Percentiles rank a stretch among this genome's conserved stretches.
phyloP scores from a whole-genome alignment of 129 eudicot genomes.

The Arctium minus region DNA sequence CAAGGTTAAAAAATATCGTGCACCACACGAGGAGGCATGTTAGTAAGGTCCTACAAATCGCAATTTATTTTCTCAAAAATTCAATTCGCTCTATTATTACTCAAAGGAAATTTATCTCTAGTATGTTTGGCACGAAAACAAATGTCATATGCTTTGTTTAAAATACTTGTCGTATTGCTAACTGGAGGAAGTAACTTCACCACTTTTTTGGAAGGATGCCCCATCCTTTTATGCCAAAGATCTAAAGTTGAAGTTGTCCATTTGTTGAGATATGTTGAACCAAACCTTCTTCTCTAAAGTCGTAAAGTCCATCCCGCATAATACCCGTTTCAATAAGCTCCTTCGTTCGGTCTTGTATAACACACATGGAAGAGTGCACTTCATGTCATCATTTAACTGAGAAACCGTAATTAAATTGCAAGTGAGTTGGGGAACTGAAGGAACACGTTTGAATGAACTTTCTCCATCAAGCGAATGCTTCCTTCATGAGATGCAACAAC shows the following conservation, averaged over 20 bases:
- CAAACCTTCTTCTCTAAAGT: background rate
- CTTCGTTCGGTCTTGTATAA: background rate
- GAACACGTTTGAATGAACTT: too few relatives aligned
- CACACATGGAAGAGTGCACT: background rate
- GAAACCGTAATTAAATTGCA: background rate
- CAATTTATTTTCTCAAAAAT: too few relatives aligned
- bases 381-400: background rate
- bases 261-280: background rate
- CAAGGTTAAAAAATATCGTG: constrained; percentile 13
- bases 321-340: background rate
- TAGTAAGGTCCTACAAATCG: background rate
- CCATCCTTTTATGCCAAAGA: constrained; percentile 11
- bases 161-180: too few relatives aligned
- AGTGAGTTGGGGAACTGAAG: background rate
- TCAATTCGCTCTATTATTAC: too few relatives aligned
- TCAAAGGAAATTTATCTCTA: too few relatives aligned
- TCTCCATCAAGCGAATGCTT: too few relatives aligned
- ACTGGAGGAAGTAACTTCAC: too few relatives aligned
- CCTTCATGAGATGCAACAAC: too few relatives aligned
- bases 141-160: too few relatives aligned
- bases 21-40: constrained; percentile 12
- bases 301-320: background rate
- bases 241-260: background rate
- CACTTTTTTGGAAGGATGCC: too few relatives aligned
- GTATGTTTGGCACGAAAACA: too few relatives aligned